phyloP scores from a whole-genome alignment of 768 basidiomycete species.

The Termitomyces sp. region DNA sequence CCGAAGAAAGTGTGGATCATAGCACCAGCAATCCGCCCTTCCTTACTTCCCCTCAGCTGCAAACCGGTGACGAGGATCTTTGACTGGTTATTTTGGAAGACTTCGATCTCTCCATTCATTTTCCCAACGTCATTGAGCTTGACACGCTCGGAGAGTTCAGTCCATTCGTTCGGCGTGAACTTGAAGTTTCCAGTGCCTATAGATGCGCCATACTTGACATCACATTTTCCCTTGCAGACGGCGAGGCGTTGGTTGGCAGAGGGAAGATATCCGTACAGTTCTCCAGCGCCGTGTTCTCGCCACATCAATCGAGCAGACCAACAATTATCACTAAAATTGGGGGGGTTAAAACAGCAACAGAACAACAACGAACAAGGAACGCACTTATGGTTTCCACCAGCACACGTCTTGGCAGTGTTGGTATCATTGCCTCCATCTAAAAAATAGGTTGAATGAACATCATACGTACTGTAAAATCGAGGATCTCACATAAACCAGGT shows the following conservation, averaged over 20 bases:
- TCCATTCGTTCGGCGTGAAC: constrained; percentile 49
- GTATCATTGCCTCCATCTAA: constrained; percentile 52
- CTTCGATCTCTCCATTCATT: constrained; percentile 51
- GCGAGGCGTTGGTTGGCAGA: constrained; percentile 28
- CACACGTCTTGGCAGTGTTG: constrained; percentile 44
- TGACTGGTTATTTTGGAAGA: constrained; percentile 38
- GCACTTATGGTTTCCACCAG: constrained; percentile 46
- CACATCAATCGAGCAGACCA: constrained; percentile 70
- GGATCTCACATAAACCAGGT: constrained; percentile 57
- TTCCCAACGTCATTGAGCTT: constrained; percentile 53
- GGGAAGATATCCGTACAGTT: constrained; percentile 72
- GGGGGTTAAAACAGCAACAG: neutral
- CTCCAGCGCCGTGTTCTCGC: constrained; percentile 52
- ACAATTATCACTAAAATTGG: constrained; percentile 43
- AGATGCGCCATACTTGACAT: constrained; percentile 41
- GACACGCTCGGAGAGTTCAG: constrained; percentile 47
- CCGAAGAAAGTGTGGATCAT: constrained; percentile 22
- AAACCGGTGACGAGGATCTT: constrained; percentile 2
- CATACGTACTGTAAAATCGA: neutral
- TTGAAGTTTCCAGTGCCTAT: constrained; percentile 48
- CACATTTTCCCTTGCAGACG: constrained; percentile 37
- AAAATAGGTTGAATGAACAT: neutral
- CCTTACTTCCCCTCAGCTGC: neutral
- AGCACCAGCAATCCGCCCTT: constrained; percentile 22
- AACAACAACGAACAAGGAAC: neutral